Evolutionary conservation across 352 stramenopile species (phyloP).

Genomic region (Globisporangium parvum): DNA sequence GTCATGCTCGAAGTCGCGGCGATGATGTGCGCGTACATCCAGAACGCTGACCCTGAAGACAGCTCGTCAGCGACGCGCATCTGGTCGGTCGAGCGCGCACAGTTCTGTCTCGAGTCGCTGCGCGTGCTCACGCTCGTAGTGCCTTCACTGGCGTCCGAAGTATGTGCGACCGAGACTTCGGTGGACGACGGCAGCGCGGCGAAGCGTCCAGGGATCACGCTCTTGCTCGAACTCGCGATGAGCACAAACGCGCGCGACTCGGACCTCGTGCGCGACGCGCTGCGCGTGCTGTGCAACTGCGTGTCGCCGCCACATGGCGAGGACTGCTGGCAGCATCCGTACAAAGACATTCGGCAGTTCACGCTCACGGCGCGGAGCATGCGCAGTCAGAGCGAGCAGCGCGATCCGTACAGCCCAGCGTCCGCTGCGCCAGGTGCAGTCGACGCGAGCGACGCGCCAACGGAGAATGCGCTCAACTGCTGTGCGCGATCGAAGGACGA

Average conservation of each 20-base stretch:
- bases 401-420: not conserved
- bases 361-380: conserved; percentile 69
- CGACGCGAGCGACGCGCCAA: not conserved
- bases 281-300: conserved; percentile 81
- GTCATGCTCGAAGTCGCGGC: conserved; percentile 76
- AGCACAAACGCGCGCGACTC: conserved; percentile 69
- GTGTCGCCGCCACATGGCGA: conserved; percentile 71
- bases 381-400: conserved; percentile 37
- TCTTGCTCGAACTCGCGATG: conserved; percentile 75
- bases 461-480: conserved; percentile 29
- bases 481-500: conserved; percentile 59
- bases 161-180: conserved; percentile 67
- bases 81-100: conserved; percentile 74
- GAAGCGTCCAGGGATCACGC: conserved; percentile 54
- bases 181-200: conserved; percentile 33
- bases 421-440: not conserved
- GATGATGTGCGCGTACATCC: conserved; percentile 58
- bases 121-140: conserved; percentile 72
- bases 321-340: conserved; percentile 79
- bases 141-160: conserved; percentile 56
- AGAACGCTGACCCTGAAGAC: conserved; percentile 48
- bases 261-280: conserved; percentile 60
- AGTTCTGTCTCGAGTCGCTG: conserved; percentile 76
- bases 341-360: conserved; percentile 80
- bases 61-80: conserved; percentile 44